Base-by-base conservation (phyloP, 768 basidiomycete species). In the Serpula lacrymans region DNA sequence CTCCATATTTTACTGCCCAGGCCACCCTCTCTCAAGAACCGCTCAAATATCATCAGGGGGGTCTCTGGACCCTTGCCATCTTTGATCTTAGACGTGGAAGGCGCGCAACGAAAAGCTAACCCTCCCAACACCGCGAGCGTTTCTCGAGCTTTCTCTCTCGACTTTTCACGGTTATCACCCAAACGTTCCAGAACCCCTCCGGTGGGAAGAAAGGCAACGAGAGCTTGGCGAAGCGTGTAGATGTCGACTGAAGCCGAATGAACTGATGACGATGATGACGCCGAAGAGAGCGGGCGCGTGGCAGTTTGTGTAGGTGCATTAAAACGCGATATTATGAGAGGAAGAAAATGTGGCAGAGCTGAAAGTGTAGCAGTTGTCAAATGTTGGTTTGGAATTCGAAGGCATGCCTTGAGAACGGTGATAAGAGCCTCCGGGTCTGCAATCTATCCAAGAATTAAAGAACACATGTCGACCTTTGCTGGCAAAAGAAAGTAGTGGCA, bases 171-270 rank as follows among this genome's bases (percentile, higher is more conserved):
- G 29, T 58, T 53, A 57, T 94, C 91, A 20, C 88, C 89, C 12
- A 94, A 74, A 34, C 88, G 79, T 54, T 94, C 91, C 42, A 93
- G 69, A 16, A 91, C 69, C 28, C 86, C 88, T 29, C 86, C 86
- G 2, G 82, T 53, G 20, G 88, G 79, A 23, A 91, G 69, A 57
- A 93, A 82, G 8, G 85, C 74, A 34, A 59, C 57, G 41, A 93
- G 66, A 32, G 78, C 74, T 46, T 81, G 77, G 37, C 88, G 86
- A 28, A 94, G 75, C 14, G 73, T 69, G 35, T 69, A 60, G 22
- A 71, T 59, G 57, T 87, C 83, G 27, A 72, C 54, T 18, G 70
- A 59, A 16, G 74, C 63, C 17, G 65, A 58, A 16, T 65, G 51
- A 30, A 67, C 50, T 3, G 73, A 74, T 13, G 74, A 73, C 3